Base-by-base conservation (phyloP, 345 rosid species). In the Melastoma malabathricum region DNA sequence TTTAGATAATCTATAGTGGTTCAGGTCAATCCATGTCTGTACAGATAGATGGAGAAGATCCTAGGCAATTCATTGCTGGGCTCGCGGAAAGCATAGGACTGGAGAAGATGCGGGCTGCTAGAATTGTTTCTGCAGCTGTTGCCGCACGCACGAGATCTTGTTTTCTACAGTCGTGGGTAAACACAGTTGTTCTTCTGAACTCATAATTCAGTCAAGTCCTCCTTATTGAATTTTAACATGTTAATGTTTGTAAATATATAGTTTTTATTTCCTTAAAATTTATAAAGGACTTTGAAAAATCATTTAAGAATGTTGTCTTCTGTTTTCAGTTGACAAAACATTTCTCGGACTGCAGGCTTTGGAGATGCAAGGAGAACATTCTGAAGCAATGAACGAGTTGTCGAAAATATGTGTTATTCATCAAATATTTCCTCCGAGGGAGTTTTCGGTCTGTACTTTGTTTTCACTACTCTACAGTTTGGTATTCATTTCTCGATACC, bases 91-190 rank as follows among this genome's bases (percentile, higher is more conserved):
- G 80, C 66, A 71, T 86, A 64, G 89, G 86, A 31, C 92, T 84
- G 64, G 92, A 83, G 63, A 80, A 74, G 19, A 53, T 57, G 22
- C 89, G 81, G 63, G 98, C 96, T 47, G 84, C 94, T 10, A 80
- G 86, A 66, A 90, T 90, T 81, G 84, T 82, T 16, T 80, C 78
- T 52, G 98, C 92, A 10, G 87, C 89, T 10, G 86, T 90, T 73
- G 98, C 98, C 63, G 94, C 92, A 54, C 76, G 81, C 13, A 86
- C 94, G 15, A 86, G 88, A 49, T 79, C 93, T 14, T 58, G 79
- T 65, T 86, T 90, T 75, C 68, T 90, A 58, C 98, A 90, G 71
- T 90, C 96, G 52, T 86, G 96, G 96, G 98, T 89, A 70, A 59
- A 49, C 59, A 59, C 31, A 27, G 31, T 27, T 6, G 31, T 27